Evolutionary conservation across 2,329 filamentous ascomycete species (phyloP), one percentile per base, ranked within the genome.

Genomic region (Aspergillus alliaceus): DNA sequence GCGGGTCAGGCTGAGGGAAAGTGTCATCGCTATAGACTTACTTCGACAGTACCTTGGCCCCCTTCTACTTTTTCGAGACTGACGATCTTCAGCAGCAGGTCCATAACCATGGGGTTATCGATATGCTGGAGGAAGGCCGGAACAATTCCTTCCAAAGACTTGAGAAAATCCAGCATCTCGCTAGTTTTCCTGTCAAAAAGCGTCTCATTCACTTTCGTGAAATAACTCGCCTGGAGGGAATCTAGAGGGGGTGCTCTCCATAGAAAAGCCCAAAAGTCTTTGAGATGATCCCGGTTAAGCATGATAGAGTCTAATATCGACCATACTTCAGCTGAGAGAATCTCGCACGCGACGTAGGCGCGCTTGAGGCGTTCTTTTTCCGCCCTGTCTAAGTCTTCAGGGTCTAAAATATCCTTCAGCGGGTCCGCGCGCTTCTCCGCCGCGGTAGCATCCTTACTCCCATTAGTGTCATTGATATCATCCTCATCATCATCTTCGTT

Each of bases 181-280:
- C 96, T 91, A 6, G 96, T 97, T 83, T 98, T 98, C 78, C 95
- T 96, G 74, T 98, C 95, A 55, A 99, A 89, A 20, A 99, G 79
- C n/a, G 91, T 90, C 78, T 99, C 95, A 75, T 98, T 98, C 70
- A 99, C 93, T 73, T 98, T 99, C 54, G 93, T 97, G 73, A 99
- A 99, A 74, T 99, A 99, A 69, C 93, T 93, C 18, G 95, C 93
- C 76, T 98, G 93, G 6, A 97, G 83, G 35, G 93, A 90, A 72
- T 98, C 93, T 54, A 99, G 84, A 2, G 93, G 91, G 11, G 91
- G 84, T n/a, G 90, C 85, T 54, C 88, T 85, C 71, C 89, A 89
- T 66, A 99, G 77, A 74, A 97, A 99, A 48, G 86, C 81, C 95
- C 95, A 99, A 75, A 99, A 98, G 64, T 89, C 85, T 67, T 86